phyloP scores from a whole-genome alignment of 129 eudicot species.

The Cynara cardunculus region DNA sequence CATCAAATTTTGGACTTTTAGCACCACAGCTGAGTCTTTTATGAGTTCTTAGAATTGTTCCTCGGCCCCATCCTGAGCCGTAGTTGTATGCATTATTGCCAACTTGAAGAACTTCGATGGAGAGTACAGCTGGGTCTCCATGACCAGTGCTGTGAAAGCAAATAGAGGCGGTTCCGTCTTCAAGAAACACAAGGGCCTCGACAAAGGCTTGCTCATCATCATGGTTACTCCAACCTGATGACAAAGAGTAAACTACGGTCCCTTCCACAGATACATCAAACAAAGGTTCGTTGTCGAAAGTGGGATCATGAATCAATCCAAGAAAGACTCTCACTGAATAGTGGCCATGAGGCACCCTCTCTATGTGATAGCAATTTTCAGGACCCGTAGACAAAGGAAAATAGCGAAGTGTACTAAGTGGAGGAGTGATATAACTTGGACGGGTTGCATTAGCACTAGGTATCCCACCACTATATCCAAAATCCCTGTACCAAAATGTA shows the following conservation, averaged over 20 bases:
- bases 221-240: conserved; percentile 87
- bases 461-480: conserved; percentile 84
- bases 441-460: conserved; percentile 61
- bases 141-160: conserved; percentile 98
- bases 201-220: conserved; percentile 80
- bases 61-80: conserved; percentile 67
- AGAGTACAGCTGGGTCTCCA: conserved; percentile 85
- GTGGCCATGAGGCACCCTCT: conserved; percentile 73
- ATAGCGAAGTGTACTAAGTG: conserved; percentile 64
- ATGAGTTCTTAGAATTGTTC: conserved; percentile 68
- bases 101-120: conserved; percentile 90
- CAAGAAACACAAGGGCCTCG: conserved; percentile 75
- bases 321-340: conserved; percentile 70
- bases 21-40: conserved; percentile 76
- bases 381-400: conserved; percentile 92
- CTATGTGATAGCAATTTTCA: conserved; percentile 81
- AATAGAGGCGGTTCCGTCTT: conserved; percentile 64
- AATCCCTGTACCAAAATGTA: conserved; percentile 88
- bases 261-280: conserved; percentile 90
- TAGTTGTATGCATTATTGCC: conserved; percentile 63
- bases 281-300: conserved; percentile 84
- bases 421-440: conserved; percentile 74
- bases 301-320: conserved; percentile 69
- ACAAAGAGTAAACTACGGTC: conserved; percentile 68
- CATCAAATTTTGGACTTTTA: conserved; percentile 61